Conservation (phyloP, 2,329 filamentous ascomycete species). For the Lachnellula occidentalis region DNA sequence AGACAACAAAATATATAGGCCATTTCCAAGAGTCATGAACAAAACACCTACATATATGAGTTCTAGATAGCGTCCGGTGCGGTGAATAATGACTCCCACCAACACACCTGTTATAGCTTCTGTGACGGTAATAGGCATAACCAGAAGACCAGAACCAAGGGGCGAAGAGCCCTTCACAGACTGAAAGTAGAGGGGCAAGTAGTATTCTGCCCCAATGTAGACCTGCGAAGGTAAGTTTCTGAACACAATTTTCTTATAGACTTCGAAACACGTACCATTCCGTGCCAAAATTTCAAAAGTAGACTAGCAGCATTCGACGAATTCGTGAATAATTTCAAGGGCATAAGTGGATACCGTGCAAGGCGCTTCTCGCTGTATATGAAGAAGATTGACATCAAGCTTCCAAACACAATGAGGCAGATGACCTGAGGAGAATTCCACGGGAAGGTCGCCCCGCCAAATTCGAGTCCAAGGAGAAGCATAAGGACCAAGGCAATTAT, state of each 20-base stretch:
- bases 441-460: slow-evolving; percentile 64
- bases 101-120: slow-evolving; percentile 38
- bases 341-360: slow-evolving; percentile 72
- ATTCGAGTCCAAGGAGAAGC: slow-evolving; percentile 77
- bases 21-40: slow-evolving; percentile 40
- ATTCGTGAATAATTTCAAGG: slow-evolving; percentile 62
- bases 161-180: slow-evolving; percentile 65
- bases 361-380: slow-evolving; percentile 63
- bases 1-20: slow-evolving; percentile 40
- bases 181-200: slow-evolving; percentile 66
- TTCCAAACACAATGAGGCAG: slow-evolving; percentile 71
- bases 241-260: background rate
- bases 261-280: slow-evolving; percentile 36
- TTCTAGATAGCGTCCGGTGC: slow-evolving; percentile 43
- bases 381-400: slow-evolving; percentile 53
- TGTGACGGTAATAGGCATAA: slow-evolving; percentile 62
- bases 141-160: slow-evolving; percentile 67
- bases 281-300: slow-evolving; percentile 64
- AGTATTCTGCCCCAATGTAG: slow-evolving; percentile 44
- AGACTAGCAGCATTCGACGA: slow-evolving; percentile 62
- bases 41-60: slow-evolving; percentile 40
- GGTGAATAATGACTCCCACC: slow-evolving; percentile 48
- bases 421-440: slow-evolving; percentile 73
- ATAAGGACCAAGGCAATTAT: slow-evolving; percentile 74
- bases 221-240: background rate